Base-by-base conservation (phyloP, 2,329 filamentous ascomycete species). In the Colletotrichum magnum region DNA sequence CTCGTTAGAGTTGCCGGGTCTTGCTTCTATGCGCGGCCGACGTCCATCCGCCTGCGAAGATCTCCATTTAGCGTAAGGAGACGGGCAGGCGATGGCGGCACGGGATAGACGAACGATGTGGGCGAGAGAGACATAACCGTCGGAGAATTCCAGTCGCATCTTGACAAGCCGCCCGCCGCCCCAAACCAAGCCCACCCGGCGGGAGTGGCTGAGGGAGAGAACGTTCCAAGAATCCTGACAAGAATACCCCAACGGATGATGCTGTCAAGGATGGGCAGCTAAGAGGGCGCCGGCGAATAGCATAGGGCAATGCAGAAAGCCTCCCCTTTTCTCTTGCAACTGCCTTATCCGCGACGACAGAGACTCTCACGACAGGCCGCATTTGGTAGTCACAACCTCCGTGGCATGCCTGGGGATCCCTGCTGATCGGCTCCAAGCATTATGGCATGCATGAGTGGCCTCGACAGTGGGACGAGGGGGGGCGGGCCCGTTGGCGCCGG, bases 371-470 rank as follows among this genome's bases (percentile, higher is more conserved):
- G 53, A 47, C 66, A 24, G 51, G 58, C 43, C 66, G 28, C 26
- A 67, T 53, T 61, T 53, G 41, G 62, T 48, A 61, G 39, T 39
- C 53, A 56, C 48, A 54, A n/a, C 61, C 54, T 36, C 53, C 15
- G 47, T 57, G 56, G 62, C 67, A 60, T 60, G 41, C 62, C 66
- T 61, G 62, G 66, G 62, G 50, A 69, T 50, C 62, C 67, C 62
- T 69, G 67, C 56, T 39, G 67, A 69, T 69, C 67, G 45, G 45
- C 67, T 51, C 36, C 64, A 68, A 58, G 68, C 64, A 70, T 70
- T 26, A 54, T 70, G 45, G 68, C 64, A 70, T 68, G 68, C 68
- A 70, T 70, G 64, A 68, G 64, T 64, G 58, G 52, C 64, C 28
- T 67, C 52, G 63, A 52, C 57, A 26, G 58, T 70, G 67, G 57